Conservation (phyloP, 1,284 basidiomycete genomes). For the Microbotryomycetes sp. region DNA sequence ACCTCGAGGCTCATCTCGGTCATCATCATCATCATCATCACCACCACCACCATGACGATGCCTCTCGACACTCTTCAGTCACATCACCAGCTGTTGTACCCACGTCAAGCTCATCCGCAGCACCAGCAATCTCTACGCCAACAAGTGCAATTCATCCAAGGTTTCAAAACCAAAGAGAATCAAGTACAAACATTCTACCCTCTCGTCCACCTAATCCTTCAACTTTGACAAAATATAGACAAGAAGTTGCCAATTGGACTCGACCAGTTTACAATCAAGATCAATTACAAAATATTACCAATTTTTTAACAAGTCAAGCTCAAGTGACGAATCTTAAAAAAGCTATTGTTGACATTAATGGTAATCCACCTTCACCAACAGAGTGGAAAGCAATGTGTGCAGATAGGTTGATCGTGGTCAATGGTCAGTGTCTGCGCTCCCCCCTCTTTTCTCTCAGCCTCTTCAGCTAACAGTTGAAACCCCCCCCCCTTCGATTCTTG, state of each 20-base stretch:
- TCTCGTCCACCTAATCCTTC: background rate
- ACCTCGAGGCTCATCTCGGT: background rate
- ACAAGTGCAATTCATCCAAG: too few species aligned
- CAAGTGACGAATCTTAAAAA: background rate
- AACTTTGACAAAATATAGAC: background rate
- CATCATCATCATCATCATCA: background rate
- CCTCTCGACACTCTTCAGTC: background rate
- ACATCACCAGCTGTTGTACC: background rate
- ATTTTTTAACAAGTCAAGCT: background rate
- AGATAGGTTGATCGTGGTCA: background rate
- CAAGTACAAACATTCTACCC: background rate
- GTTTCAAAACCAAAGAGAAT: background rate
- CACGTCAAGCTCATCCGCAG: background rate
- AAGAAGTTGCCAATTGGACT: background rate
- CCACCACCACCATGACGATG: background rate
- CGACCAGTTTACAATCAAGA: background rate
- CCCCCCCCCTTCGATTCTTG: too few species aligned
- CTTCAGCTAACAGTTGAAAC: background rate
- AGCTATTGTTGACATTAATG: conserved; percentile 5
- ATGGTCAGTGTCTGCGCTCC: background rate
- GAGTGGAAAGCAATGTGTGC: conserved; percentile 1
- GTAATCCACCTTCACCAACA: background rate
- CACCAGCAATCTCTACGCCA: too few species aligned
- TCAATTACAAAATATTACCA: background rate
- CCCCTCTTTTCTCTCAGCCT: background rate